Percentiles rank a stretch among this genome's conserved stretches.
Evolutionary conservation across 148 eudicot genomes (phyloP).

Genomic region (Silene conica): DNA sequence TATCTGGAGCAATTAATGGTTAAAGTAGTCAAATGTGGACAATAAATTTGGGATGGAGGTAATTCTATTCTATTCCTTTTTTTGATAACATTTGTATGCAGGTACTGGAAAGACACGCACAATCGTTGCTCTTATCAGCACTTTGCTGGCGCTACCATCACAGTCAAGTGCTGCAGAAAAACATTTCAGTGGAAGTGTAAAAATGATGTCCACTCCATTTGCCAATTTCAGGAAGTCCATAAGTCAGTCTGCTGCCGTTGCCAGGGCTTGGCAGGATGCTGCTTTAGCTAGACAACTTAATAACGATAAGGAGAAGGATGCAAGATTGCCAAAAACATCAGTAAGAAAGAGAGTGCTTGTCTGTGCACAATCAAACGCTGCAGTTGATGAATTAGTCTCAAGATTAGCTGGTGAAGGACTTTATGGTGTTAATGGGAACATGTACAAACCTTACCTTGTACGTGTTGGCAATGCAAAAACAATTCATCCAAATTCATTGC

Average conservation of each 20-base stretch:
- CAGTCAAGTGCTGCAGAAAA: conserved; percentile 38
- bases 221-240: conserved; percentile 37
- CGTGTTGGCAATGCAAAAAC: conserved; percentile 98
- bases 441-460: conserved; percentile 91
- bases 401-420: conserved; percentile 86
- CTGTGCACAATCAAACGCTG: conserved; percentile 99
- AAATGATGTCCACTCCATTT: conserved; percentile 31
- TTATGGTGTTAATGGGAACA: conserved; percentile 73
- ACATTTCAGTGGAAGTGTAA: conserved; percentile 27
- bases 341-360: conserved; percentile 74
- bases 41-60: background rate
- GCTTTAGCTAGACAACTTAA: conserved; percentile 82
- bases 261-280: conserved; percentile 99
- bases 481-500: conserved; percentile 79
- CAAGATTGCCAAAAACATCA: conserved; percentile 34
- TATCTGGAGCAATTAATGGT: background rate
- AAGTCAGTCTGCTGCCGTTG: conserved; percentile 78
- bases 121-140: conserved; percentile 87
- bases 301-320: conserved; percentile 42
- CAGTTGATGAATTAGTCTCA: conserved; percentile 94
- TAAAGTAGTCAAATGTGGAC: background rate
- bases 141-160: conserved; percentile 48
- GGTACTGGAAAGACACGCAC: conserved; percentile 98
- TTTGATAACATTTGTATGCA: conserved; percentile 25
- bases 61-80: background rate